Evolutionary conservation across 2,329 filamentous ascomycete genomes (phyloP).

Genomic region (Aspergillus versicolor): DNA sequence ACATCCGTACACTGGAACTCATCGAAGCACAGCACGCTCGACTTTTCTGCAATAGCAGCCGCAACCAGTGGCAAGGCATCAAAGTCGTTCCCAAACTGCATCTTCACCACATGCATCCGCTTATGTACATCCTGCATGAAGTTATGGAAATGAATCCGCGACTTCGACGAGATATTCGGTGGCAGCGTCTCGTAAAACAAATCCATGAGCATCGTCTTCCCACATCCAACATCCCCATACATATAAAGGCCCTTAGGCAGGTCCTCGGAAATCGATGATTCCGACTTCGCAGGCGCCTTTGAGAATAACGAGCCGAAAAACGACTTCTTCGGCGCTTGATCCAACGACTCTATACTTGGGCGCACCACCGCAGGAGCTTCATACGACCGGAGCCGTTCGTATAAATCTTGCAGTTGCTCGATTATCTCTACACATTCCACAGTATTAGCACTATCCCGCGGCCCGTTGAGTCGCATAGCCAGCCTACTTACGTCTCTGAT

Average conservation of each 20-base stretch:
- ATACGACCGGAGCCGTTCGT: slow-evolving; percentile 77
- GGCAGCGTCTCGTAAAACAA: slow-evolving; percentile 94
- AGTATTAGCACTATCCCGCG: background rate
- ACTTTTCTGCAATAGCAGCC: slow-evolving; percentile 84
- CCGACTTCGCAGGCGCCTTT: slow-evolving; percentile 31
- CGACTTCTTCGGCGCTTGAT: slow-evolving; percentile 51
- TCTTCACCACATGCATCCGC: slow-evolving; percentile 84
- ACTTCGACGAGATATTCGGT: slow-evolving; percentile 74
- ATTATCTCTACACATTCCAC: slow-evolving; percentile 66
- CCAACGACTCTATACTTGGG: slow-evolving; percentile 71
- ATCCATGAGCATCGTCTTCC: slow-evolving; percentile 99
- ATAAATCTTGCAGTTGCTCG: slow-evolving; percentile 81
- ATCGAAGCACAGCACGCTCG: slow-evolving; percentile 91
- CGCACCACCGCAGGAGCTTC: slow-evolving; percentile 70
- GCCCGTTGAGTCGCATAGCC: background rate
- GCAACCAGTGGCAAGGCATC: slow-evolving; percentile 91
- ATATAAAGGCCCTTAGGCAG: slow-evolving; percentile 90
- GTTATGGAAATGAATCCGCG: slow-evolving; percentile 96
- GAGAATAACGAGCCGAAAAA: slow-evolving; percentile 53
- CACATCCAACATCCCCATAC: slow-evolving; percentile 93
- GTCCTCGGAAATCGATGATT: slow-evolving; percentile 60
- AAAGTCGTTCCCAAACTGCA: slow-evolving; percentile 82
- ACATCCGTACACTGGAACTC: slow-evolving; percentile 99
- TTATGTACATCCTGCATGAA: slow-evolving; percentile 99
- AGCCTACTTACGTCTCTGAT: slow-evolving; percentile 71